Conservation (phyloP, 306 rosid genomes). For the Castanea mollissima region DNA sequence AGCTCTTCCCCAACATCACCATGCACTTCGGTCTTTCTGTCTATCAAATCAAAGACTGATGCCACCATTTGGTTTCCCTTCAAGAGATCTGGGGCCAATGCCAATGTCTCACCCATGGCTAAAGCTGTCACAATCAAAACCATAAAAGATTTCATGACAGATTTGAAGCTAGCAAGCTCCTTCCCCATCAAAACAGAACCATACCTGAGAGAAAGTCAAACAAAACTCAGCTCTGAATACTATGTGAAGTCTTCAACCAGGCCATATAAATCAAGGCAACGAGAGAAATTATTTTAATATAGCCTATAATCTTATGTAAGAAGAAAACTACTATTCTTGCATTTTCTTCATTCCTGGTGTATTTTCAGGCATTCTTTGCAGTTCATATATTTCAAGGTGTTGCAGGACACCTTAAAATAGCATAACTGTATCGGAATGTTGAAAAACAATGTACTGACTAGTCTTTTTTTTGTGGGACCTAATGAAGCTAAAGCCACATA, state of each 20-base stretch:
- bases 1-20: slow-evolving; percentile 73
- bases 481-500: slow-evolving; percentile 32
- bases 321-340: background rate
- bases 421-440: background rate
- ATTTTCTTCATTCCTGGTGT: background rate
- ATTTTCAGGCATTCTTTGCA: background rate
- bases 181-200: slow-evolving; percentile 89
- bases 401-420: background rate
- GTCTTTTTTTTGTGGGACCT: background rate
- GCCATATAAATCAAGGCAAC: background rate
- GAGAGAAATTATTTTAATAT: background rate
- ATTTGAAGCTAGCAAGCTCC: slow-evolving; percentile 85
- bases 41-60: slow-evolving; percentile 81
- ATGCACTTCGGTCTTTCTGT: slow-evolving; percentile 59
- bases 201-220: slow-evolving; percentile 56
- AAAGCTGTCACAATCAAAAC: slow-evolving; percentile 86
- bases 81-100: slow-evolving; percentile 87
- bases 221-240: slow-evolving; percentile 10
- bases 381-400: background rate
- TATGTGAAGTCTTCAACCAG: background rate
- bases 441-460: background rate
- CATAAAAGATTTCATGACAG: slow-evolving; percentile 93
- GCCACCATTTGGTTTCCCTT: slow-evolving; percentile 97
- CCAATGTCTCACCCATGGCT: slow-evolving; percentile 93
- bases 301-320: background rate